Conservation (phyloP, 2,329 filamentous ascomycete genomes). For the Monosporascus cannonballus region DNA sequence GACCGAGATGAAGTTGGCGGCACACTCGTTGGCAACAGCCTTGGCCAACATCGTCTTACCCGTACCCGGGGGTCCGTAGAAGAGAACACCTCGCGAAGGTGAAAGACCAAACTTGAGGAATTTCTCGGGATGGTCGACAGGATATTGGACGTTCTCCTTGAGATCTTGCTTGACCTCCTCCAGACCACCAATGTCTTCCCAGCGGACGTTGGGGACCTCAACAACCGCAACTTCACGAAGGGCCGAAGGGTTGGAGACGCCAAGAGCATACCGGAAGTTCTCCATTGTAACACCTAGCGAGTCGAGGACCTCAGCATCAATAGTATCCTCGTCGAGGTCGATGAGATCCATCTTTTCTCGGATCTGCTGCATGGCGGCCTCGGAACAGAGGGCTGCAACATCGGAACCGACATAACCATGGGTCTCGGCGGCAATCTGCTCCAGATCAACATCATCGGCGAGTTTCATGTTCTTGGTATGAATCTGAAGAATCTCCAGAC, state of each 20-base stretch:
- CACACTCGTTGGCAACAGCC: slow-evolving; percentile 97
- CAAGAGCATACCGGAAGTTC: slow-evolving; percentile 98
- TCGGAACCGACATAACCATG: slow-evolving; percentile 99
- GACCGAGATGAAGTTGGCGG: slow-evolving; percentile 99
- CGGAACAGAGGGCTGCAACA: slow-evolving; percentile 95
- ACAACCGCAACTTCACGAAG: slow-evolving; percentile 98
- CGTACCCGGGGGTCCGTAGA: slow-evolving; percentile 98
- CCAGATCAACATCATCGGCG: slow-evolving; percentile 90
- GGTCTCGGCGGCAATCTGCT: slow-evolving; percentile 94
- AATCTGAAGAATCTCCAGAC: slow-evolving; percentile 97
- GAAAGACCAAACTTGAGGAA: slow-evolving; percentile 99
- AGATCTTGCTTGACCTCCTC: slow-evolving; percentile 99
- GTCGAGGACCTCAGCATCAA: slow-evolving; percentile 96
- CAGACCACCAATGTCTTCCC: slow-evolving; percentile 99
- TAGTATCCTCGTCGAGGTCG: slow-evolving; percentile 97
- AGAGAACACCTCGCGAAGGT: slow-evolving; percentile 94
- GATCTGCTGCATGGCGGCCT: slow-evolving; percentile 99
- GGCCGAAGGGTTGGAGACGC: slow-evolving; percentile 96
- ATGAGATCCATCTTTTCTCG: slow-evolving; percentile 99
- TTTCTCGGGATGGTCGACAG: slow-evolving; percentile 98
- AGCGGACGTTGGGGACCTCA: slow-evolving; percentile 97
- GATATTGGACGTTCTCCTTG: slow-evolving; percentile 97
- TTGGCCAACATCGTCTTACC: slow-evolving; percentile 99
- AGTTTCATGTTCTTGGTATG: slow-evolving; percentile 99
- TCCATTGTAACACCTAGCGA: slow-evolving; percentile 99